A percentile compares a stretch with the other conserved stretches of the same genome.
Conservation (phyloP, 1,139 yeast genomes). For the Pneumocystis canis region DNA sequence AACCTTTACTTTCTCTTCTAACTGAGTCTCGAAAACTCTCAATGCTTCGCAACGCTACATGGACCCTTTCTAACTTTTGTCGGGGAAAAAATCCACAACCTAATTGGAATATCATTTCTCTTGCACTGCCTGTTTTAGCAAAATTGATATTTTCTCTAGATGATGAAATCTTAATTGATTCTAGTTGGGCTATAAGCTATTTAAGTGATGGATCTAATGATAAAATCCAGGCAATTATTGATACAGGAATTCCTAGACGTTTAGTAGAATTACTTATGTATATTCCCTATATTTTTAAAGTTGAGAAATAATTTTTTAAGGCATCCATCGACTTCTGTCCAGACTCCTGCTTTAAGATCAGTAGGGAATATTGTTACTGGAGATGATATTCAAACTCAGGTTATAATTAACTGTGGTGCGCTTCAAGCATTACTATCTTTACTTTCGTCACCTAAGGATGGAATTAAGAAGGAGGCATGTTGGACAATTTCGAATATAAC, state of each 20-base stretch:
- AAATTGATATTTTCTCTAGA: constrained; percentile 82
- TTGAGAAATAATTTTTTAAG: neutral
- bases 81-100: constrained; percentile 96
- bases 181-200: constrained; percentile 97
- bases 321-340: constrained; percentile 73
- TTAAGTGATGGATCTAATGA: constrained; percentile 83
- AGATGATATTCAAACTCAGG: constrained; percentile 86
- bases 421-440: constrained; percentile 71
- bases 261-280: constrained; percentile 54
- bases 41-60: constrained; percentile 86
- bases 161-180: constrained; percentile 86
- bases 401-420: constrained; percentile 86
- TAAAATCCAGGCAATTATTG: constrained; percentile 92
- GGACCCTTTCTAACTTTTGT: constrained; percentile 94
- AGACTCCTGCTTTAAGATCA: constrained; percentile 93
- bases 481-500: constrained; percentile 98
- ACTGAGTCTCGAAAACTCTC: constrained; percentile 64
- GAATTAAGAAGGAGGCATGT: constrained; percentile 92
- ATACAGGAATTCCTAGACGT: constrained; percentile 88
- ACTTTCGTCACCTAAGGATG: constrained; percentile 72
- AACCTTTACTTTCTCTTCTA: constrained; percentile 67
- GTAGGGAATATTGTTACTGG: constrained; percentile 98
- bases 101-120: constrained; percentile 70
- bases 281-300: neutral
- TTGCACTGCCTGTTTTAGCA: constrained; percentile 83